These are phyloP conservation scores for Epichloe baconii DNA, from an alignment of 2,329 filamentous ascomycete species.

Conservation along the genomic window DNA sequence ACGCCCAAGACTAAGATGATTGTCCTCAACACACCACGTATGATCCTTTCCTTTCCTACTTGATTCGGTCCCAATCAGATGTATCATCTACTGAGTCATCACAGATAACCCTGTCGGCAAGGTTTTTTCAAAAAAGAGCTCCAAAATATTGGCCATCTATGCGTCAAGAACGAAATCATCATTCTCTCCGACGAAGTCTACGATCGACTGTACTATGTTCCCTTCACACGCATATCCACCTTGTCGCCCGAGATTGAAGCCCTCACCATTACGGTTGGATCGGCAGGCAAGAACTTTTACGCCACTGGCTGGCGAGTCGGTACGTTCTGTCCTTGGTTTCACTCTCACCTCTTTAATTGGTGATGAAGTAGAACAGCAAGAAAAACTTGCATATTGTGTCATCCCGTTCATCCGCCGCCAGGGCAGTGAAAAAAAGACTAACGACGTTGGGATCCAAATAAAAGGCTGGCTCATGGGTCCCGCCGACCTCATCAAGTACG, in stretches of 20 bases:
- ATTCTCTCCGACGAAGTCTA: slow-evolving; percentile 92
- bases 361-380: too few relatives aligned
- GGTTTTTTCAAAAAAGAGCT: slow-evolving; percentile 78
- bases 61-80: not conserved
- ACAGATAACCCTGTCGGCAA: slow-evolving; percentile 91
- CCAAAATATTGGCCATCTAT: slow-evolving; percentile 71
- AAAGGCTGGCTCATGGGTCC: slow-evolving; percentile 81
- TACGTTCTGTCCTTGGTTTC: slow-evolving; percentile 14
- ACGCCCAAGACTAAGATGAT: slow-evolving; percentile 91
- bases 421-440: not conserved
- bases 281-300: slow-evolving; percentile 96
- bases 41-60: slow-evolving; percentile 4
- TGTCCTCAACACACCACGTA: slow-evolving; percentile 64
- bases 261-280: slow-evolving; percentile 85
- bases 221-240: slow-evolving; percentile 85
- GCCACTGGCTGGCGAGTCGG: slow-evolving; percentile 90
- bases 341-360: not conserved
- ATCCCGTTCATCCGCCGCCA: not conserved
- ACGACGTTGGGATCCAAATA: not conserved
- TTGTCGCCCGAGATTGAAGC: slow-evolving; percentile 80
- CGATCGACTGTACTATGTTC: slow-evolving; percentile 87
- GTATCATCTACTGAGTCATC: not conserved
- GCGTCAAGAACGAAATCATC: slow-evolving; percentile 85
- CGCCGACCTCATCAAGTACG: slow-evolving; percentile 78
- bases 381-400: not conserved